A percentile compares a stretch with the other conserved stretches of the same genome.
Conservation (phyloP, 805 yeast genomes). For the Yarrowia sp. region DNA sequence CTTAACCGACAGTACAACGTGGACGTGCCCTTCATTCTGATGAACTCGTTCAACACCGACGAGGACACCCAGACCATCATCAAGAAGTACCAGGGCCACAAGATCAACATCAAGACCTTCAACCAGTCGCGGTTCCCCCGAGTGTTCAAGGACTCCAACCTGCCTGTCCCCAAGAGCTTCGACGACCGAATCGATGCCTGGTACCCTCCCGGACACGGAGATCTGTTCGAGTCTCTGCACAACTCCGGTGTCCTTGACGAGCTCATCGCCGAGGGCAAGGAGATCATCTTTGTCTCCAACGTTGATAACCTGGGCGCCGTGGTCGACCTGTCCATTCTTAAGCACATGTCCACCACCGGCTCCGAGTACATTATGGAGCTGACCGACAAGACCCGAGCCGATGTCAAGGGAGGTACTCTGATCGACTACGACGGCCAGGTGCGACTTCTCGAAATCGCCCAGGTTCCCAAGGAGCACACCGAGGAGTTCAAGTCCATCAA, state of each 20-base stretch:
- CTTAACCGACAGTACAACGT: conserved; percentile 88
- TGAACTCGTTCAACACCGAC: conserved; percentile 99
- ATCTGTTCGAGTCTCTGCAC: conserved; percentile 86
- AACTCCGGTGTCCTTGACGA: conserved; percentile 92
- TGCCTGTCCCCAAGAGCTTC: conserved; percentile 85
- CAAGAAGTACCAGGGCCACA: conserved; percentile 95
- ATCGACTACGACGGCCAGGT: conserved; percentile 95
- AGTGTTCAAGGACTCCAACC: conserved; percentile 90
- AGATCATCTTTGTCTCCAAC: conserved; percentile 91
- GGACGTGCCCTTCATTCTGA: conserved; percentile 93
- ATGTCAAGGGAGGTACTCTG: conserved; percentile 98
- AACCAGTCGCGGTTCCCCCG: conserved; percentile 98
- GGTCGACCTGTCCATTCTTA: conserved; percentile 86
- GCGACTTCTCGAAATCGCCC: conserved; percentile 94
- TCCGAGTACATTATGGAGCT: conserved; percentile 98
- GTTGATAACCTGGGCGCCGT: conserved; percentile 99
- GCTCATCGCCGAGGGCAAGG: conserved; percentile 90
- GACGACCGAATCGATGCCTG: conserved; percentile 83
- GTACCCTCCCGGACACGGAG: conserved; percentile 99
- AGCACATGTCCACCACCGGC: conserved; percentile 89
- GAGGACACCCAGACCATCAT: conserved; percentile 93
- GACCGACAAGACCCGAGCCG: conserved; percentile 98
- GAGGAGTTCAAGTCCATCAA: conserved; percentile 98
- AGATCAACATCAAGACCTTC: conserved; percentile 92
- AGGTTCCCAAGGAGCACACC: conserved; percentile 97